Evolutionary conservation across 129 eudicot genomes (phyloP), one percentile per base, ranked within the genome.

Genomic region (Heracleum sosnowskyi): DNA sequence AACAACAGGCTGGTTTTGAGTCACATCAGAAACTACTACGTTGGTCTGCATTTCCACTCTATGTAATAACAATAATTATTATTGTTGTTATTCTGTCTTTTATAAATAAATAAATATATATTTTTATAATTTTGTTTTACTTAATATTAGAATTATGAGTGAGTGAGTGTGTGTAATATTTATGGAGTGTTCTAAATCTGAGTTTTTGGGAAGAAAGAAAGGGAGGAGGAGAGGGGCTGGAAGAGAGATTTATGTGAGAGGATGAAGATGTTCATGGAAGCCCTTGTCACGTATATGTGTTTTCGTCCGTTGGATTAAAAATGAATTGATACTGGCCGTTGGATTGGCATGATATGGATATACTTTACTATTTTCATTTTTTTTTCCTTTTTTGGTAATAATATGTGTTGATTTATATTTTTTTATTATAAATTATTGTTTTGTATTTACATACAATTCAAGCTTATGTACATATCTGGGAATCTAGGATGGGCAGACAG

Each of bases 1-100:
- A 69, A 82, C 76, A 33, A 77, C 77, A 18, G 73, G 80, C 36
- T 81, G 46, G 70, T 78, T 15, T 16, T 46, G 57, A 49, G 57
- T 53, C 63, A 53, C 63, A 53, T 53, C 63, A 53, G 28, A 53
- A 53, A 8, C 63, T 53, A 8, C 63, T 53, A 22, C 1, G 0
- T 18, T 49, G 24, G 63, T 53, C 28, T 53, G 63, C 63, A 53
- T 53, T 53, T 22, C 7, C 10, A 53, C 8, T n/a, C n/a, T n/a
- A n/a, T n/a, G n/a, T n/a, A n/a, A n/a, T n/a, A n/a, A n/a, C n/a
- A n/a, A n/a, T n/a, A n/a, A n/a, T n/a, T n/a, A n/a, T n/a, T n/a
- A n/a, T n/a, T n/a, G n/a, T n/a, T n/a, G n/a, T n/a, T n/a, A n/a
- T n/a, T n/a, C n/a, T n/a, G n/a, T n/a, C n/a, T n/a, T n/a, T n/a